Base-by-base conservation (phyloP, 1,284 basidiomycete species). In the Heterobasidion occidentale region DNA sequence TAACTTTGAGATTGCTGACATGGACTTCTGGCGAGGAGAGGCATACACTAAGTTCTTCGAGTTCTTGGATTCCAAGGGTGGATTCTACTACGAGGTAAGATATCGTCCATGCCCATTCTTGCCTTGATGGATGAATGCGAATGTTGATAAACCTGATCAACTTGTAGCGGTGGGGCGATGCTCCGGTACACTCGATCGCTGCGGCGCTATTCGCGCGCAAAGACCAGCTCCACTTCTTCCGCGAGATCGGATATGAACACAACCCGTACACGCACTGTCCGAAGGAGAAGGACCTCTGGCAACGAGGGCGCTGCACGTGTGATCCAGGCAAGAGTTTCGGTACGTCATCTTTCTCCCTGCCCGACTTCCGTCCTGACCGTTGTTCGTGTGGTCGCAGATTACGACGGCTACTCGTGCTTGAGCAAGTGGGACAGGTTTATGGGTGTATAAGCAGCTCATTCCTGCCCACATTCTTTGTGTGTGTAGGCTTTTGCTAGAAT, bases 171-270 rank as follows among this genome's bases (percentile, higher is more conserved):
- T 88, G 86, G 86, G 89, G 88, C 46, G 89, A 92, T 66, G 91
- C 90, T 1, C 90, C 88, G 0, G 84, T 92, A 1, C 89, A 92
- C 67, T 84, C 81, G 49, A 88, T 92, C 54, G 88, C 79, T 79
- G 35, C n/a, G 15, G 50, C 50, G 3, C 50, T 51, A 0, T 51
- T 51, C 50, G 17, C 36, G 17, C 19, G 36, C 35, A 82, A 79
- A 60, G 74, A 80, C 54, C 77, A 86, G 67, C 79, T 90, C 52
- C 84, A 88, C 63, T 87, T 86, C 70, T 88, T 88, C 68, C 71
- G 78, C 58, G 76, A 82, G 60, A 83, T 84, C 46, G 81, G 80
- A 20, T 84, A 83, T 63, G 74, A 77, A 61, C 82, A 84, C 60
- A 67, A 67, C 53, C 77, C 76, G 8, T 78, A 70, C 64, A 69